Conservation (phyloP, 441 rosid genomes). For the Pelargonium cotyledonis region DNA sequence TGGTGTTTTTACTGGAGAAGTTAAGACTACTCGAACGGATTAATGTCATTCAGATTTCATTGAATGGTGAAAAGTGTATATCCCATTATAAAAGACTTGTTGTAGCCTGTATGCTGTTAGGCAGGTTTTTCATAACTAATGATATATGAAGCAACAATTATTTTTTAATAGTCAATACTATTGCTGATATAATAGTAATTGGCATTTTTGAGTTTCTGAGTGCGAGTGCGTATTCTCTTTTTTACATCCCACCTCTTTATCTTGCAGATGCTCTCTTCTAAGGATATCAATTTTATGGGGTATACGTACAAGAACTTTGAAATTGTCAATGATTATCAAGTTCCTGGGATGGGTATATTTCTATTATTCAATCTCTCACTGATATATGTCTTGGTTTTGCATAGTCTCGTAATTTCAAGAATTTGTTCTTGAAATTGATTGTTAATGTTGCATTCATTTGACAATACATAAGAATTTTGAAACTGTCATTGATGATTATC, state of each 20-base stretch:
- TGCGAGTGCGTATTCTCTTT: background rate
- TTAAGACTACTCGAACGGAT: background rate
- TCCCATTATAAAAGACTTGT: background rate
- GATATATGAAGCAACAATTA: background rate
- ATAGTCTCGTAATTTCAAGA: background rate
- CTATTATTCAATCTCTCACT: background rate
- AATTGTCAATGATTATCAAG: constrained; percentile 57
- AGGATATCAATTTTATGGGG: constrained; percentile 61
- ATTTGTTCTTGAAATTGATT: background rate
- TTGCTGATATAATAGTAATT: background rate
- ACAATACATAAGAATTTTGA: background rate
- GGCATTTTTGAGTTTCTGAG: background rate
- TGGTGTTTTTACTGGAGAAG: background rate
- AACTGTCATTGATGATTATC: background rate
- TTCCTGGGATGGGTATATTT: constrained; percentile 50
- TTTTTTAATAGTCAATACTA: background rate
- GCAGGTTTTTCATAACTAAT: constrained; percentile 4
- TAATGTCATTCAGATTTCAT: background rate
- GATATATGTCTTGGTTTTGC: background rate
- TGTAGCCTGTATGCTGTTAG: background rate
- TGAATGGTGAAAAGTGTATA: background rate
- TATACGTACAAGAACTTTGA: constrained; percentile 65
- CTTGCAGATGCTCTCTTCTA: constrained; percentile 58
- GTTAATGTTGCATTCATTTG: background rate
- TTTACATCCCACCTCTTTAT: background rate